Conservation (phyloP, 1,284 basidiomycete species). For the Naganishia cerealis region DNA sequence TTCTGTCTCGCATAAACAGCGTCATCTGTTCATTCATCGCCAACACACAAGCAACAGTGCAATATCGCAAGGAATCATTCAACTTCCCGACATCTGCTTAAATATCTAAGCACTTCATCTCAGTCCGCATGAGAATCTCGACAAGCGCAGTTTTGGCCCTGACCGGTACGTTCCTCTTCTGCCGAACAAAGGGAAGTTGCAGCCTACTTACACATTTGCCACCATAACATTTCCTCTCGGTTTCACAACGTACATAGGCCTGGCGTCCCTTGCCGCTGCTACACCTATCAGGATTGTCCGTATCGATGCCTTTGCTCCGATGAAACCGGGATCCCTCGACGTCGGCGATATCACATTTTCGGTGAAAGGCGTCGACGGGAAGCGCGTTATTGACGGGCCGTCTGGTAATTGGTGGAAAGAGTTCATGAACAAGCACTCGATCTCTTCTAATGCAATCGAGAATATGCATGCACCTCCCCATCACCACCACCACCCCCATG, state of each 20-base stretch:
- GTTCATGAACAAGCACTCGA: slow-evolving; percentile 16
- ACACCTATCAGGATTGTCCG: slow-evolving; percentile 11
- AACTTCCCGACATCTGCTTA: too few species aligned
- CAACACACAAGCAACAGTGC: too few species aligned
- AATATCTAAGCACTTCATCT: too few species aligned
- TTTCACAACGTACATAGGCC: not conserved
- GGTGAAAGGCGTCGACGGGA: too few species aligned
- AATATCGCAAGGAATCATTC: too few species aligned
- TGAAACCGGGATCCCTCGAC: not conserved
- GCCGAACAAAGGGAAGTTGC: not conserved
- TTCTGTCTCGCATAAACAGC: too few species aligned
- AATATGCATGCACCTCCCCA: not conserved
- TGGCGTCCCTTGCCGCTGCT: slow-evolving; percentile 7
- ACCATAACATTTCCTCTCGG: not conserved
- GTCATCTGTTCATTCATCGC: too few species aligned
- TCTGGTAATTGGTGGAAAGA: slow-evolving; percentile 6
- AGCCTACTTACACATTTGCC: not conserved
- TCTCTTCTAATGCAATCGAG: not conserved
- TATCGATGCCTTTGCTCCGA: slow-evolving; percentile 10
- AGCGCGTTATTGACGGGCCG: too few species aligned
- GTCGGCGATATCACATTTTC: slow-evolving; percentile 11
- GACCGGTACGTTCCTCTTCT: not conserved
- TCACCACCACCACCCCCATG: not conserved
- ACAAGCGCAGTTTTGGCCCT: not conserved
- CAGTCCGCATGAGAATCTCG: not conserved